Base-by-base conservation (phyloP, 306 rosid species). In the Castanea crenata region DNA sequence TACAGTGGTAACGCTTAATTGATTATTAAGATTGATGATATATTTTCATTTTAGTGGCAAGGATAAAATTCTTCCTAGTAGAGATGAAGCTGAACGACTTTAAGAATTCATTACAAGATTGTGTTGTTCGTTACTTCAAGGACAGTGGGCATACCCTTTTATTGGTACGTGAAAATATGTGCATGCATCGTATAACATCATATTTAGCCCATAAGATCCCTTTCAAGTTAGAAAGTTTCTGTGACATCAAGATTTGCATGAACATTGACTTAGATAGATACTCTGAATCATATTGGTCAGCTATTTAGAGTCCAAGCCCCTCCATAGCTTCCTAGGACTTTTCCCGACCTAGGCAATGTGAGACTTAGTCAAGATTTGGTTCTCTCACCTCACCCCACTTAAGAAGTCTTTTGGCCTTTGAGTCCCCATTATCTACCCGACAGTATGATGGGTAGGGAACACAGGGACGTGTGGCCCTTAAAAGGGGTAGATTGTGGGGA, bases 141-240 rank as follows among this genome's bases (percentile, higher is more conserved):
- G 96, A 91, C 78, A 89, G 73, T 63, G 98, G 99, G 49, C 99
- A 95, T 86, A 91, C 97, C 87, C 87, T 95, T 77, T 93, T 95
- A 75, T 88, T 95, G 93, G 99, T 93, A 88, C 19, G 92, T 86
- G 77, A 56, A 34, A 55, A 23, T 63, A 12, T 68, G 54, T 70
- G 27, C 49, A 61, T 52, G 38, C 72, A 64, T 29, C 56, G 13
- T 67, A 35, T 67, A 16, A 38, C 38, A 23, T 67, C 72, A 67
- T 67, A 16, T 7, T 35, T 67, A 34, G 72, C 51, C 35, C 27
- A 19, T 27, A 34, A 18, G 9, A 35, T 67, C n/a, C 7, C 51
- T 67, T 63, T 63, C 51, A n/a, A 34, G 72, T 18, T 21, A 16
- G 51, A 34, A 32, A 67, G 15, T 25, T 67, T 67, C 27, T 34